Evolutionary conservation across 371 early-diverging fungal genomes (phyloP).

Genomic region (Mucor irregularis): DNA sequence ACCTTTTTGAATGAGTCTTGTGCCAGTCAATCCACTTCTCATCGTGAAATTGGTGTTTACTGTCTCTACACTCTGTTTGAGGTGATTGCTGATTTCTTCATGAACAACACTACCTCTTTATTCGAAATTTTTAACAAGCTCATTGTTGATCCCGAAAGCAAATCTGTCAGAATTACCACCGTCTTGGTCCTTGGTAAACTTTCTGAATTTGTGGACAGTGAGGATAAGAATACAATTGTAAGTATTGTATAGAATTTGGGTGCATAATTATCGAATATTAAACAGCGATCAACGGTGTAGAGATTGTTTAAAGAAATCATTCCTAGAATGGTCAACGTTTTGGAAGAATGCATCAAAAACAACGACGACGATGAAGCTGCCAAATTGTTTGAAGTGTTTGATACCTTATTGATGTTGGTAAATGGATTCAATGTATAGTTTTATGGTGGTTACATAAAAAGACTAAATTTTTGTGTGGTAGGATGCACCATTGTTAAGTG

Average conservation of each 20-base stretch:
- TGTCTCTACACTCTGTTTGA: constrained; percentile 83
- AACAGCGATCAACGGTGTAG: constrained; percentile 17
- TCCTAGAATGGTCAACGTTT: constrained; percentile 82
- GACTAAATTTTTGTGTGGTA: constrained; percentile 6
- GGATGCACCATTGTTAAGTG: constrained; percentile 76
- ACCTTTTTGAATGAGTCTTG: constrained; percentile 74
- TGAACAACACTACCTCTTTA: constrained; percentile 62
- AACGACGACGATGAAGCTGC: constrained; percentile 72
- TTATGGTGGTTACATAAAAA: too few species aligned
- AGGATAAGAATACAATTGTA: constrained; percentile 65
- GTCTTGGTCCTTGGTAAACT: constrained; percentile 82
- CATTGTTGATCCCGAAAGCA: constrained; percentile 79
- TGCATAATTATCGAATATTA: too few species aligned
- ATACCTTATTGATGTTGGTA: constrained; percentile 70
- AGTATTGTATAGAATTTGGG: constrained; percentile 6
- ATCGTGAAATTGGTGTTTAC: constrained; percentile 86
- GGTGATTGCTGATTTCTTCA: constrained; percentile 70
- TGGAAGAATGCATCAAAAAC: constrained; percentile 72
- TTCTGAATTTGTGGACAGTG: constrained; percentile 79
- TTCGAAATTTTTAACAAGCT: constrained; percentile 70
- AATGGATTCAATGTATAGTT: constrained; percentile 9
- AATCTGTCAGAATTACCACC: constrained; percentile 75
- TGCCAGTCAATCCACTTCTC: constrained; percentile 59
- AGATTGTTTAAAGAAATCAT: constrained; percentile 70
- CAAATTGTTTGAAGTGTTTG: constrained; percentile 86